phyloP scores from a whole-genome alignment of 2,329 filamentous ascomycete species.

The Alternaria triticina region DNA sequence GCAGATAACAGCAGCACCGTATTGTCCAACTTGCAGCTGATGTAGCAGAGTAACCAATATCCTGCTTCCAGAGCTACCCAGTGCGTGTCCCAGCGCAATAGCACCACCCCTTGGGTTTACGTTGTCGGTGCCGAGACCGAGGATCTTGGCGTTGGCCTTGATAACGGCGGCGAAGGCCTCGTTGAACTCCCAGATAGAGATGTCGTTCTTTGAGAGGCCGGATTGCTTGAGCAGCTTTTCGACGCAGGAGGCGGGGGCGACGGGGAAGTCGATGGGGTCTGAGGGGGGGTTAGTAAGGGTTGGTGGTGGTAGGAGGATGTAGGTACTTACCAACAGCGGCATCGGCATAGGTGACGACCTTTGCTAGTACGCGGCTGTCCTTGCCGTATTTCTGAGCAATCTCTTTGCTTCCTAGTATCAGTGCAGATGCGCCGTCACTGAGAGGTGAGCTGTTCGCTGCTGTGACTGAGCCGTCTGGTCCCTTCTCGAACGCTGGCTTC shows the following conservation, averaged over 20 bases:
- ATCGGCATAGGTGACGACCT: slow-evolving; percentile 84
- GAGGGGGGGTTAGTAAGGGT: slow-evolving; percentile 7
- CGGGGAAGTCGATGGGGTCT: slow-evolving; percentile 90
- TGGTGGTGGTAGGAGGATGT: background rate
- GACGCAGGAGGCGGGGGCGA: slow-evolving; percentile 90
- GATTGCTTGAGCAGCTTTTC: slow-evolving; percentile 87
- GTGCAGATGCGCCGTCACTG: slow-evolving; percentile 90
- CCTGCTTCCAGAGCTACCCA: slow-evolving; percentile 90
- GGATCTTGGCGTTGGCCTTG: slow-evolving; percentile 91
- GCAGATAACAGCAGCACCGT: slow-evolving; percentile 94
- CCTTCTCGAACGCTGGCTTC: slow-evolving; percentile 90
- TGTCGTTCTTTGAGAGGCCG: slow-evolving; percentile 88
- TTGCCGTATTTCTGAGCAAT: slow-evolving; percentile 81
- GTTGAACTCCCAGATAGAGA: slow-evolving; percentile 97
- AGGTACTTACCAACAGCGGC: slow-evolving; percentile 67
- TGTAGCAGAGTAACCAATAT: slow-evolving; percentile 91
- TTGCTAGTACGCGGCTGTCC: slow-evolving; percentile 81
- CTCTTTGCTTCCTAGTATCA: slow-evolving; percentile 82
- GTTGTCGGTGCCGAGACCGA: slow-evolving; percentile 77
- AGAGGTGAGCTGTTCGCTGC: slow-evolving; percentile 93
- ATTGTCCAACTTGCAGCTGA: slow-evolving; percentile 89
- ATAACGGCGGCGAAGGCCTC: slow-evolving; percentile 97
- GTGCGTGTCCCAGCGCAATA: slow-evolving; percentile 87
- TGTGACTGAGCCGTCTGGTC: slow-evolving; percentile 89
- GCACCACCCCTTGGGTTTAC: slow-evolving; percentile 91